Conservation (phyloP, 805 yeast species). For the Lachancea meyersii region DNA sequence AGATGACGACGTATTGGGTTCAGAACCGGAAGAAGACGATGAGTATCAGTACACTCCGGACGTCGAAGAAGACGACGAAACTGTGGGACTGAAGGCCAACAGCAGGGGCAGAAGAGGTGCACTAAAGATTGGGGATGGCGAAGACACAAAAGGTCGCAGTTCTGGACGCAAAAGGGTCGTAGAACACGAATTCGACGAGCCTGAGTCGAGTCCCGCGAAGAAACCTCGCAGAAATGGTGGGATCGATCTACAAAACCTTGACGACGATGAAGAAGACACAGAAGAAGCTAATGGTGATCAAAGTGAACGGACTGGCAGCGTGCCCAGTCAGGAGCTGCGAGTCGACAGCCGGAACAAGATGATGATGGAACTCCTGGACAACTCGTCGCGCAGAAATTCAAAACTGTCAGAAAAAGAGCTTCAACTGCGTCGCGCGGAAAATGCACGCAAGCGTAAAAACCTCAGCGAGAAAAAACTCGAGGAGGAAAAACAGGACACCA, state of each 20-base stretch:
- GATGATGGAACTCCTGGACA: conserved; percentile 11
- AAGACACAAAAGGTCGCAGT: not conserved
- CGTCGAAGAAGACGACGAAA: conserved; percentile 15
- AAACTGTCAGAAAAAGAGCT: conserved; percentile 77
- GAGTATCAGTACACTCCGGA: conserved; percentile 12
- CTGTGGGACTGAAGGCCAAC: conserved; percentile 4
- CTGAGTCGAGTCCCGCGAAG: conserved; percentile 4
- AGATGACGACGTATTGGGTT: conserved; percentile 10
- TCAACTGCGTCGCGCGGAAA: conserved; percentile 75
- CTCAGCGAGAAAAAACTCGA: conserved; percentile 75
- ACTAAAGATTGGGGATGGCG: not conserved
- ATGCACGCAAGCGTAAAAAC: conserved; percentile 82
- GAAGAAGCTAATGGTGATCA: conserved; percentile 10
- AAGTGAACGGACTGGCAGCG: not conserved
- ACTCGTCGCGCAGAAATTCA: conserved; percentile 37
- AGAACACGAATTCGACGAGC: conserved; percentile 3
- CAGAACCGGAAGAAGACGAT: conserved; percentile 10
- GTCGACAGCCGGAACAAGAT: conserved; percentile 10
- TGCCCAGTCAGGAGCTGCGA: too few relatives aligned
- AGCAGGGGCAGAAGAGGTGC: conserved; percentile 2
- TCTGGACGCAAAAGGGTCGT: not conserved
- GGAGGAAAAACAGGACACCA: conserved; percentile 88
- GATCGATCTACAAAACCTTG: conserved; percentile 6
- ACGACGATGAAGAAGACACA: conserved; percentile 18
- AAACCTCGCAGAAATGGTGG: conserved; percentile 3